These are phyloP conservation scores for Aspergillus sclerotialis DNA, from an alignment of 2,329 filamentous ascomycete genomes.

Conservation along the genomic window DNA sequence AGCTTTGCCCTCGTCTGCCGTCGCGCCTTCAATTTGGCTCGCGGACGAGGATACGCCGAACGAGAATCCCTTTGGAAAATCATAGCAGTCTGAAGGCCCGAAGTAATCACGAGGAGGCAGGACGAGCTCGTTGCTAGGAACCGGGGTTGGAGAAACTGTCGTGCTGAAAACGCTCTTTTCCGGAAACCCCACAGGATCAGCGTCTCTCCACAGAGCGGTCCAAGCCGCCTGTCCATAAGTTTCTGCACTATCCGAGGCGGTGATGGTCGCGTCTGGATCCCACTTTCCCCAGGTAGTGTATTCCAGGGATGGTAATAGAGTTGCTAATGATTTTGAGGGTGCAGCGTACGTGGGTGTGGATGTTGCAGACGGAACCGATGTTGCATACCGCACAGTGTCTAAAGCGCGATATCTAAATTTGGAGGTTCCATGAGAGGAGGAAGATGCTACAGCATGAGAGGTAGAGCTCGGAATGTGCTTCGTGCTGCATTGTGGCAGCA, in stretches of 20 bases:
- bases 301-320: constrained; percentile 15
- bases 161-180: constrained; percentile 39
- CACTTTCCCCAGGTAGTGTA: constrained; percentile 30
- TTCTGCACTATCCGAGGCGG: constrained; percentile 20
- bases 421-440: too few relatives aligned
- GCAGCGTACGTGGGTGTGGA: constrained; percentile 22
- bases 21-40: constrained; percentile 40
- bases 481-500: too few relatives aligned
- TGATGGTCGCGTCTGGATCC: constrained; percentile 23
- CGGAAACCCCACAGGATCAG: constrained; percentile 25
- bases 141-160: constrained; percentile 49
- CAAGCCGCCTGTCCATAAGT: constrained; percentile 31
- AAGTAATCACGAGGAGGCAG: constrained; percentile 50
- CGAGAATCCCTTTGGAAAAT: constrained; percentile 33
- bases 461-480: too few relatives aligned
- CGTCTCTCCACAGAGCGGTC: constrained; percentile 26
- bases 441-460: too few relatives aligned
- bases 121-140: constrained; percentile 49
- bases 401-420: too few relatives aligned
- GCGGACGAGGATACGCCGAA: constrained; percentile 39
- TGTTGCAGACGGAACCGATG: constrained; percentile 23
- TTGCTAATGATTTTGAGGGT: constrained; percentile 17
- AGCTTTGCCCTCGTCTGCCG: constrained; percentile 33
- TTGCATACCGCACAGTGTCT: too few relatives aligned
- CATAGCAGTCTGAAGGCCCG: constrained; percentile 28